Evolutionary conservation across 768 basidiomycete genomes (phyloP), one percentile per base, ranked within the genome.

Genomic region (Wakefieldia striispora): DNA sequence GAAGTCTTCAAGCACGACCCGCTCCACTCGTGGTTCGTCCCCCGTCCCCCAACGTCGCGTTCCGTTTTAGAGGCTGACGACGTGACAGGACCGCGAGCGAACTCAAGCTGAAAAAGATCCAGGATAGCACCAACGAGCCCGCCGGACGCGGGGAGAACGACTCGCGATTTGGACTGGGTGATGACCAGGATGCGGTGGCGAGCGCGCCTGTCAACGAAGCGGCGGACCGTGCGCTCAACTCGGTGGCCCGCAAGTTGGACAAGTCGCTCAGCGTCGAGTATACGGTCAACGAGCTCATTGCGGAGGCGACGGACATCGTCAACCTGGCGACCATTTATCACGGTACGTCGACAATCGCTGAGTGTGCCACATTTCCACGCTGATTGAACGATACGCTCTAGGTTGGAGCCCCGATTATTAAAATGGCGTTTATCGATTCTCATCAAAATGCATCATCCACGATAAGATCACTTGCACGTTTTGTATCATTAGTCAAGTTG

Each of bases 1-100:
- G 95, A 97, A 61, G 95, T 97, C 13, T 97, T 98, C 81, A 92
- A 90, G 66, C 83, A 95, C 62, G 95, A 99, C 66, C 95, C 97
- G 6, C 77, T 99, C 17, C 90, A 97, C 59, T 86, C 83, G 26
- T 98, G 95, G 95, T 92, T 42, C 31, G 81, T 57, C 49, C 4
- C 11, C 14, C 13, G 12, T 23, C 53, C 33, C 26, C 41, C n/a
- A n/a, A 12, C 19, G 7, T 23, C 43, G 33, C 39, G 11, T 23
- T 27, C 21, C 16, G n/a, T n/a, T 2, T 11, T 14, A 8, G 10
- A 19, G n/a, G 20, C 40, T 52, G 13, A 36, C 24, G 34, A n/a
- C 2, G 19, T 6, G 29, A 6, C 52, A 91, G 88, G 90, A 86
- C 86, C 3, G 85, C 85, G 60, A 90, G 82, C 64, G 86, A 88